Percentiles rank a stretch among this genome's conserved stretches.
phyloP scores from a whole-genome alignment of 2,329 filamentous ascomycete genomes.

The Neofusicoccum parvum region DNA sequence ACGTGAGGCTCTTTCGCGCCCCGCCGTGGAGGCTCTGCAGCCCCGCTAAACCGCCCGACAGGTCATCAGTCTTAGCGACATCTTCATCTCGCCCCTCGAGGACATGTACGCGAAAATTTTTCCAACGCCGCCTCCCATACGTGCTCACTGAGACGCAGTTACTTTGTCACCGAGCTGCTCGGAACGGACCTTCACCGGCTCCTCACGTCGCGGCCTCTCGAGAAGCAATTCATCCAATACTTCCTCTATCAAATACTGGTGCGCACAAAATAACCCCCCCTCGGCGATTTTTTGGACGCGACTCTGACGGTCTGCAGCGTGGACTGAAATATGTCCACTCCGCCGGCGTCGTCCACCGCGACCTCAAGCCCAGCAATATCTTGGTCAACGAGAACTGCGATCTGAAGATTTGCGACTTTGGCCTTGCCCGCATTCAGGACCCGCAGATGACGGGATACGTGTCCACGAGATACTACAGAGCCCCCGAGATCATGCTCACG shows the following conservation, averaged over 20 bases:
- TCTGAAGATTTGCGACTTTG: conserved; percentile 99
- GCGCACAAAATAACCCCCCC: conserved; percentile 39
- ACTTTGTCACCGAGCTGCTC: conserved; percentile 96
- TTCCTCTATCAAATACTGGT: conserved; percentile 99
- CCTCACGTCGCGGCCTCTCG: conserved; percentile 89
- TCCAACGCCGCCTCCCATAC: neutral
- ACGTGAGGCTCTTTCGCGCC: conserved; percentile 59
- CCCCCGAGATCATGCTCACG: conserved; percentile 99
- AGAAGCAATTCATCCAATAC: conserved; percentile 99
- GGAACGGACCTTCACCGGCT: conserved; percentile 96
- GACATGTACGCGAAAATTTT: conserved; percentile 73
- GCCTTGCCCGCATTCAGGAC: conserved; percentile 94
- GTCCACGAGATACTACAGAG: conserved; percentile 97
- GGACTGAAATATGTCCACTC: conserved; percentile 99
- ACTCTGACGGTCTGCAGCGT: conserved; percentile 60
- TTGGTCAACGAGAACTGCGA: conserved; percentile 99
- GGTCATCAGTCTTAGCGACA: conserved; percentile 98
- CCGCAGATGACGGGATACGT: conserved; percentile 99
- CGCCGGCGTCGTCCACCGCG: conserved; percentile 94
- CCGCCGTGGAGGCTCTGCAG: conserved; percentile 5
- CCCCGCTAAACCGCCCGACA: conserved; percentile 22
- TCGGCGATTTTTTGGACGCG: conserved; percentile 5
- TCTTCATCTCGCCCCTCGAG: conserved; percentile 98
- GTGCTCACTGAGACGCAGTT: conserved; percentile 57
- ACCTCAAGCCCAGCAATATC: conserved; percentile 98